These are phyloP conservation scores for Nakataea oryzae DNA, from an alignment of 2,329 filamentous ascomycete species.

Conservation along the genomic window DNA sequence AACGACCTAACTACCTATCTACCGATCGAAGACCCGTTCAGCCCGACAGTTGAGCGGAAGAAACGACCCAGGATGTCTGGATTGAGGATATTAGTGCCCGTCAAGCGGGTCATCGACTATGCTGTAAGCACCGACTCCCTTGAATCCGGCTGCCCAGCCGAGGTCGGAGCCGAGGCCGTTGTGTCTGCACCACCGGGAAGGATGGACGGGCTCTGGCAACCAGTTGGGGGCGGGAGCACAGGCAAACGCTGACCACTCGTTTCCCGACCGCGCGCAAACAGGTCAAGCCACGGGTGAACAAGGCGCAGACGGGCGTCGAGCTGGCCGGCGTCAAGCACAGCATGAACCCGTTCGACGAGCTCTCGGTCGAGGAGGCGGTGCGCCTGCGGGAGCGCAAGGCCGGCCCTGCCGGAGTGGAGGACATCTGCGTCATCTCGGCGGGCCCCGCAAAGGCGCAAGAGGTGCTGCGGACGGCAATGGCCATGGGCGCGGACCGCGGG, in stretches of 20 bases:
- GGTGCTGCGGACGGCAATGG: constrained; percentile 90
- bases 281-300: constrained; percentile 63
- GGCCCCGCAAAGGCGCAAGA: constrained; percentile 83
- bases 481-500: constrained; percentile 90
- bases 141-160: not conserved
- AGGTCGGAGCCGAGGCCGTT: not conserved
- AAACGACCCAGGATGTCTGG: constrained; percentile 44
- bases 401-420: constrained; percentile 65
- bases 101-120: constrained; percentile 83
- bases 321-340: constrained; percentile 90
- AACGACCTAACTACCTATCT: too few relatives aligned
- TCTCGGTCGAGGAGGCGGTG: constrained; percentile 92
- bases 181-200: too few relatives aligned
- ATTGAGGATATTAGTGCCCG: constrained; percentile 66
- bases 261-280: constrained; percentile 20
- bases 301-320: constrained; percentile 75
- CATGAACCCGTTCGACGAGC: constrained; percentile 98
- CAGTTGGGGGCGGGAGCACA: not conserved
- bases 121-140: constrained; percentile 44
- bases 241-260: not conserved
- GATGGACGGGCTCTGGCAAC: too few relatives aligned
- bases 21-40: not conserved
- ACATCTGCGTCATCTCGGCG: constrained; percentile 83
- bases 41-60: constrained; percentile 15
- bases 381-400: constrained; percentile 82